Evolutionary conservation across 257 asterid genomes (phyloP).

Genomic region (Petunia secreta): DNA sequence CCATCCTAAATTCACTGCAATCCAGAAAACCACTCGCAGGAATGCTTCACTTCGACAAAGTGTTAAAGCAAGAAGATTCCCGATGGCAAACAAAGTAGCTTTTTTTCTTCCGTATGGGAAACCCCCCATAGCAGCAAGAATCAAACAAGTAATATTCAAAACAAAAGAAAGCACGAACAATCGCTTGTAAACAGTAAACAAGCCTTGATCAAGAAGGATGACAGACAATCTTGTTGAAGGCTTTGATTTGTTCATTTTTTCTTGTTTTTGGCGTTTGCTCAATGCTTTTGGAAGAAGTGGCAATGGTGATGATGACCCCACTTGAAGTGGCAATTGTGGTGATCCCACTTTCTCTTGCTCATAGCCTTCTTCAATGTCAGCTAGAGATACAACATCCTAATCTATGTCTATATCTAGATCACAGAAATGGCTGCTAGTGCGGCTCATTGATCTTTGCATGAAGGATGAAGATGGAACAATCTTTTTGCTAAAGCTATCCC

Average conservation of each 20-base stretch:
- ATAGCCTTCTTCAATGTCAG: slow-evolving; percentile 54
- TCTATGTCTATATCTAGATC: slow-evolving; percentile 46
- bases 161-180: slow-evolving; percentile 54
- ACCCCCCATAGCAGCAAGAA: slow-evolving; percentile 59
- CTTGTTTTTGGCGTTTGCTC: slow-evolving; percentile 31
- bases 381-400: slow-evolving; percentile 18
- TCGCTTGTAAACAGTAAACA: slow-evolving; percentile 74
- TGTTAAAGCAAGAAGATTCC: slow-evolving; percentile 57
- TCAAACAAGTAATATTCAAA: slow-evolving; percentile 44
- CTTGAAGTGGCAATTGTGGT: neutral
- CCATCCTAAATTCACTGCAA: slow-evolving; percentile 61
- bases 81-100: slow-evolving; percentile 57
- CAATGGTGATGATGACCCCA: neutral
- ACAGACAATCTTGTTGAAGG: slow-evolving; percentile 51
- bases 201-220: slow-evolving; percentile 75
- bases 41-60: slow-evolving; percentile 72
- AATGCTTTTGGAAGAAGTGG: slow-evolving; percentile 32
- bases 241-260: neutral
- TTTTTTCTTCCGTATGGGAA: slow-evolving; percentile 52
- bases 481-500: slow-evolving; percentile 45
- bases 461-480: slow-evolving; percentile 41
- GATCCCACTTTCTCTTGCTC: slow-evolving; percentile 20
- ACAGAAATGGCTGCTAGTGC: slow-evolving; percentile 73
- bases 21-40: slow-evolving; percentile 61
- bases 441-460: slow-evolving; percentile 56